phyloP scores from a whole-genome alignment of 2,329 filamentous ascomycete species.

The Ilyonectria robusta region DNA sequence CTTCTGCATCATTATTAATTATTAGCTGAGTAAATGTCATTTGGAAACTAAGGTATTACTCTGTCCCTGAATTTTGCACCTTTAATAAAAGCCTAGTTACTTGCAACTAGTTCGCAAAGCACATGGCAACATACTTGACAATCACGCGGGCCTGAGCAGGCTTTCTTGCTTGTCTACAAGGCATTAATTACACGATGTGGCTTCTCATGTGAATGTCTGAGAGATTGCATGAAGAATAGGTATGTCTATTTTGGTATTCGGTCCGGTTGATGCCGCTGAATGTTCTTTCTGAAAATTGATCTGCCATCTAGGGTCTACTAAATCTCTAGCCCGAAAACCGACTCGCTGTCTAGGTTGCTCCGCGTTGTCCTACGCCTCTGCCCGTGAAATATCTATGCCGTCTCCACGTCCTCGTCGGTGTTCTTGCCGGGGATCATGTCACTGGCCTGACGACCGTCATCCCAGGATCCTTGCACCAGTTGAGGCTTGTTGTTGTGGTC shows the following conservation, averaged over 20 bases:
- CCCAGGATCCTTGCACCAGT: slow-evolving; percentile 34
- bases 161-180: background rate
- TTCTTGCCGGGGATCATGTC: background rate
- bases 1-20: no score
- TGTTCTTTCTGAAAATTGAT: slow-evolving; percentile 25
- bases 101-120: no score
- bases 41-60: no score
- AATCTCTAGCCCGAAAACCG: background rate
- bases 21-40: no score
- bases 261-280: slow-evolving; percentile 1
- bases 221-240: background rate
- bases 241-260: background rate
- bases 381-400: background rate
- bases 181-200: background rate
- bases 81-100: no score
- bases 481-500: slow-evolving; percentile 30
- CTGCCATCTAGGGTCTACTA: slow-evolving; percentile 11
- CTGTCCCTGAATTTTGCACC: no score
- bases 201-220: background rate
- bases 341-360: slow-evolving; percentile 10
- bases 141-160: no score
- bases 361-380: background rate
- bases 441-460: slow-evolving; percentile 18
- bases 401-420: slow-evolving; percentile 27
- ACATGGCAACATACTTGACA: no score